These are phyloP conservation scores for Juglanconis oblonga DNA, from an alignment of 2,329 filamentous ascomycete genomes.

Conservation along the genomic window DNA sequence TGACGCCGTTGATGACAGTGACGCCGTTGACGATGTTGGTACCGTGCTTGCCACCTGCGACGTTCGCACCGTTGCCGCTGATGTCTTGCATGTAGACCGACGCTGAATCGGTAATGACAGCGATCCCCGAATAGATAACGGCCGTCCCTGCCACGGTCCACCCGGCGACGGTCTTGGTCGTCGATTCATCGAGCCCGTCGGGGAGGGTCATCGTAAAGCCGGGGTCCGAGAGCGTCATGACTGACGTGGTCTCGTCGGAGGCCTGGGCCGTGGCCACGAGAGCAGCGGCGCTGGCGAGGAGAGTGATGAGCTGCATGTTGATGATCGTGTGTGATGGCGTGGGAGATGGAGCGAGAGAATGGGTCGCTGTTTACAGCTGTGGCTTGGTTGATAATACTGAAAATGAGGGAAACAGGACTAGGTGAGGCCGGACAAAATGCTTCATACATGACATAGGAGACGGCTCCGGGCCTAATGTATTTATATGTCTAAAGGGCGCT, in stretches of 20 bases:
- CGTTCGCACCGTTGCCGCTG: background rate
- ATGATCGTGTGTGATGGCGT: background rate
- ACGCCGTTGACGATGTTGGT: background rate
- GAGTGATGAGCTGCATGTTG: background rate
- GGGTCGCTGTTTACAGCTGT: background rate
- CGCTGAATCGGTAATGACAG: background rate
- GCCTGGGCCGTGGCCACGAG: background rate
- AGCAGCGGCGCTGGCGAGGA: background rate
- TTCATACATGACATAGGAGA: background rate
- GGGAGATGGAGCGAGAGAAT: background rate
- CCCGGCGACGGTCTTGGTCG: background rate
- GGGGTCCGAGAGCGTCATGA: background rate
- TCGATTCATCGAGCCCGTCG: background rate
- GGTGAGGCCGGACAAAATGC: background rate
- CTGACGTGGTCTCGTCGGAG: background rate
- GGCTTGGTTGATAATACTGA: background rate
- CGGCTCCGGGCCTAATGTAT: background rate
- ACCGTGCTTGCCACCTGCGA: background rate
- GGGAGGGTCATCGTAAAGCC: background rate
- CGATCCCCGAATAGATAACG: background rate
- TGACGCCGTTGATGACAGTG: background rate
- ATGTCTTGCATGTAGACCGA: background rate
- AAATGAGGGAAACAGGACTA: background rate
- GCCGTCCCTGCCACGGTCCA: background rate
- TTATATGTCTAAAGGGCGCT: background rate